These are phyloP conservation scores for Pholiota adiposa DNA, from an alignment of 1,284 basidiomycete genomes.

Conservation along the genomic window DNA sequence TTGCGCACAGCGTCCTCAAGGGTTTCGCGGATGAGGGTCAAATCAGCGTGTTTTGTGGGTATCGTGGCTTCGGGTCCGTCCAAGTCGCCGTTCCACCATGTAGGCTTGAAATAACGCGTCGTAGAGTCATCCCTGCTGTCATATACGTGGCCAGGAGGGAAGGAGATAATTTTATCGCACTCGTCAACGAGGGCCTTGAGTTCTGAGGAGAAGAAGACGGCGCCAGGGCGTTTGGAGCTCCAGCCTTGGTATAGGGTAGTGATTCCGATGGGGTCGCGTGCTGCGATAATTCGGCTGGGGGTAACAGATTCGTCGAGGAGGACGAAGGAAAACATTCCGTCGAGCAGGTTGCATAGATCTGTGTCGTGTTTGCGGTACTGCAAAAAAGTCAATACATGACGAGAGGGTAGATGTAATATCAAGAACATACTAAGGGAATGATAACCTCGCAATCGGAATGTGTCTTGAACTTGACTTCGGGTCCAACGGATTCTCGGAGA, in stretches of 20 bases:
- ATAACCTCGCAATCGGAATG: constrained; percentile 99
- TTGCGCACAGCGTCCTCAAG: constrained; percentile 95
- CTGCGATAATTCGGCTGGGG: constrained; percentile 91
- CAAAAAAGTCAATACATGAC: constrained; percentile 11
- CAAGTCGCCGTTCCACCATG: constrained; percentile 84
- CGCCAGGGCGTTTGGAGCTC: constrained; percentile 84
- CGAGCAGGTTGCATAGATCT: constrained; percentile 79
- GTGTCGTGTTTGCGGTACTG: constrained; percentile 88
- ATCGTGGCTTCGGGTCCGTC: constrained; percentile 57
- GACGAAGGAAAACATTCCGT: constrained; percentile 99
- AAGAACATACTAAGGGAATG: constrained; percentile 75
- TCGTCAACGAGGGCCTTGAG: constrained; percentile 93
- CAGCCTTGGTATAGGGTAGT: constrained; percentile 98
- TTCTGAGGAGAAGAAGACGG: constrained; percentile 94
- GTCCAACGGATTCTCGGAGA: constrained; percentile 73
- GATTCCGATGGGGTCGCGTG: constrained; percentile 97
- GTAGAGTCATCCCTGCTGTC: constrained; percentile 82
- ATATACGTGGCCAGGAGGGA: constrained; percentile 97
- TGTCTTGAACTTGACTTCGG: constrained; percentile 87
- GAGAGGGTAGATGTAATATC: constrained; percentile 1
- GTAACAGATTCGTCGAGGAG: constrained; percentile 92
- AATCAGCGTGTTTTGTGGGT: constrained; percentile 72
- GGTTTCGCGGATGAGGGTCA: constrained; percentile 76
- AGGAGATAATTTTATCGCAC: constrained; percentile 94
- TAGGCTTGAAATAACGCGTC: constrained; percentile 83